A percentile compares a stretch with the other conserved stretches of the same genome.
These are phyloP conservation scores for Ascochyta viciae-villosae DNA, from an alignment of 2,329 filamentous ascomycete species.

Conservation along the genomic window DNA sequence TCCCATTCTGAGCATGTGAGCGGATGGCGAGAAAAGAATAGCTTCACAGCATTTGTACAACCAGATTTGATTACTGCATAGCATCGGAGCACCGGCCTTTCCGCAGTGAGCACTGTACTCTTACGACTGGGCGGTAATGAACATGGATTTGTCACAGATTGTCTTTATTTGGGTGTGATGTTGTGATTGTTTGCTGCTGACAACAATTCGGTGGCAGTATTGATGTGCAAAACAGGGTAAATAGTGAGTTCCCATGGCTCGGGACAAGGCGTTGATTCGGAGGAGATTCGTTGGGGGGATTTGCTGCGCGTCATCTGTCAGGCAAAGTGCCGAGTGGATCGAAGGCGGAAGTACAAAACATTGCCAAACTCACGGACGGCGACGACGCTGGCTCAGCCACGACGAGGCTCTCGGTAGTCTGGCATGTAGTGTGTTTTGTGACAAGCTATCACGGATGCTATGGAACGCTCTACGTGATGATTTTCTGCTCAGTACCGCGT, in stretches of 20 bases:
- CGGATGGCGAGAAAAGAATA: conserved; percentile 27
- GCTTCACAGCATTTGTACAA: conserved; percentile 39
- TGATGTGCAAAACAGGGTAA: too few species aligned
- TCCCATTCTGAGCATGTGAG: conserved; percentile 35
- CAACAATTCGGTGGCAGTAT: background rate
- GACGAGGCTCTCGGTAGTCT: too few species aligned
- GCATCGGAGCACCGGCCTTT: conserved; percentile 47
- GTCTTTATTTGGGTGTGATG: background rate
- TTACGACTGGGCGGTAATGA: conserved; percentile 24
- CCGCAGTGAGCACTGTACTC: conserved; percentile 42
- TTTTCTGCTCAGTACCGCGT: too few species aligned
- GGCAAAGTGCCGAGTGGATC: conserved; percentile 33
- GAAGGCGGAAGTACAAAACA: conserved; percentile 22
- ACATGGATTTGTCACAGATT: conserved; percentile 13
- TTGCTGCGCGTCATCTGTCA: conserved; percentile 26
- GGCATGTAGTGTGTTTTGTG: too few species aligned
- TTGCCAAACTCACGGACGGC: conserved; percentile 1
- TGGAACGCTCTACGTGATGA: too few species aligned
- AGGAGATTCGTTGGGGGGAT: conserved; percentile 30
- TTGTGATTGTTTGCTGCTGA: background rate
- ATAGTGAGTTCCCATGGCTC: background rate
- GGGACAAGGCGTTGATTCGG: conserved; percentile 32
- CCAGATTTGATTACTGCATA: conserved; percentile 47
- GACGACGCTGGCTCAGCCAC: too few species aligned
- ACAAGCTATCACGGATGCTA: too few species aligned